A percentile compares a stretch with the other conserved stretches of the same genome.
Conservation (phyloP, 371 early-diverging fungal genomes). For the Zychaea mexicana region DNA sequence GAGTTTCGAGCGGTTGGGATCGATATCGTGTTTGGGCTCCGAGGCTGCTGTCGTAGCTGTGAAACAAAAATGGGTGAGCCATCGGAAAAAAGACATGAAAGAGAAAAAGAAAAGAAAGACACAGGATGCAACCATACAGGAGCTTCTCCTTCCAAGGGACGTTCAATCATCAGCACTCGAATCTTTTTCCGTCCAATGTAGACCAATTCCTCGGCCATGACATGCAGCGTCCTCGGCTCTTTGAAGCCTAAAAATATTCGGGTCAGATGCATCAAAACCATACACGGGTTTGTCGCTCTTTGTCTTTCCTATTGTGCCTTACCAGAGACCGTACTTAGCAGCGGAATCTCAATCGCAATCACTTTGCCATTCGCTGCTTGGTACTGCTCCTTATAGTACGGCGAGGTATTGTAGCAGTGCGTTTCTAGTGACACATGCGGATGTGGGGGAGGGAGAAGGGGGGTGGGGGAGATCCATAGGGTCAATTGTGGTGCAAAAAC, state of each 20-base stretch:
- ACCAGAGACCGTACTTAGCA: slow-evolving; percentile 54
- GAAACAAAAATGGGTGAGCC: background rate
- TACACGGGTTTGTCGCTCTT: background rate
- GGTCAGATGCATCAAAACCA: background rate
- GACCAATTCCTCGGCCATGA: slow-evolving; percentile 57
- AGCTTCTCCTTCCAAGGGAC: slow-evolving; percentile 55
- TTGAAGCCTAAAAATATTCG: slow-evolving; percentile 44
- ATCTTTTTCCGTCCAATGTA: slow-evolving; percentile 53
- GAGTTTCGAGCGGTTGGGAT: slow-evolving; percentile 55
- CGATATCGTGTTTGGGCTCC: slow-evolving; percentile 29
- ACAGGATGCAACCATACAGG: too few relatives aligned
- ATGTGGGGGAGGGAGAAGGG: too few relatives aligned
- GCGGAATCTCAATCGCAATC: slow-evolving; percentile 54
- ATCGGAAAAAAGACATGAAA: background rate
- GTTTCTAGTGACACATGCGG: slow-evolving; percentile 60
- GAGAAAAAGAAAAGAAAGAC: slow-evolving; percentile 15
- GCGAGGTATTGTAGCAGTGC: slow-evolving; percentile 61
- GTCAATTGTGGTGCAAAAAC: too few relatives aligned
- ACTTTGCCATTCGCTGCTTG: slow-evolving; percentile 59
- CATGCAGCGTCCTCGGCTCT: slow-evolving; percentile 53
- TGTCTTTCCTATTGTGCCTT: slow-evolving; percentile 5
- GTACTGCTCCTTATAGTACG: slow-evolving; percentile 61
- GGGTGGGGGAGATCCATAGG: too few relatives aligned
- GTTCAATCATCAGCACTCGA: slow-evolving; percentile 49
- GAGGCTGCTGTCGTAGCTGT: slow-evolving; percentile 12